Base-by-base conservation (phyloP, 352 stramenopile species). In the Elongisporangium prolatum region DNA sequence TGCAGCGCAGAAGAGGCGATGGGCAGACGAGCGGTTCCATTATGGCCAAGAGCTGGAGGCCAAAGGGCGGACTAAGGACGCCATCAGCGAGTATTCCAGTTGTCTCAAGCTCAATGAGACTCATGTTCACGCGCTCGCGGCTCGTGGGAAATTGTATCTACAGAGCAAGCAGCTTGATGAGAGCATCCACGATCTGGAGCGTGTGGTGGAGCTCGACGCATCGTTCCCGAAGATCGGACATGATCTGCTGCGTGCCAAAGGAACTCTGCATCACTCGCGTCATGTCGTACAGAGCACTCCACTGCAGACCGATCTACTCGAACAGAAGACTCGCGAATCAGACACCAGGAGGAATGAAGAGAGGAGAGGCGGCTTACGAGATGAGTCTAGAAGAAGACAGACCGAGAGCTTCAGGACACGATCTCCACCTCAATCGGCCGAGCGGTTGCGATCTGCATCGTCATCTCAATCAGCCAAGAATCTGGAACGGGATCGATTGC, bases 401-500 rank as follows among this genome's bases (percentile, higher is more conserved):
- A 9, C 38, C 21, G 20, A 38, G 4, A 24, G 20, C 21, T 17
- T 34, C 24, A 16, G 47, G 44, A 44, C 17, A 17, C 14, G 54
- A 59, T 13, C 20, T 50, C 20, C 28, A 9, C 28, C 28, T 40
- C 24, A 21, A 49, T 28, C 24, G 21, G 28, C 10, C 9, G 52
- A 40, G 37, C 44, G 52, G 49, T 16, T 18, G n/a, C 10, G 20
- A 18, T 37, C 17, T 20, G 10, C 16, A 13, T 5, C 56, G 28
- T 38, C 44, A n/a, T 44, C 34, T 34, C 49, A 54, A 5, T 24
- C 24, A 18, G 25, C 20, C 2, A 67, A 57, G 49, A 61, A 18
- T 24, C 28, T 77, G 1, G 70, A 81, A 48, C 59, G 65, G n/a
- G 61, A 77, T 4, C 69, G 67, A 0, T 59, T 80, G n/a, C 72